These are phyloP conservation scores for Pichia sp. DNA, from an alignment of 1,139 yeast species.

Conservation along the genomic window DNA sequence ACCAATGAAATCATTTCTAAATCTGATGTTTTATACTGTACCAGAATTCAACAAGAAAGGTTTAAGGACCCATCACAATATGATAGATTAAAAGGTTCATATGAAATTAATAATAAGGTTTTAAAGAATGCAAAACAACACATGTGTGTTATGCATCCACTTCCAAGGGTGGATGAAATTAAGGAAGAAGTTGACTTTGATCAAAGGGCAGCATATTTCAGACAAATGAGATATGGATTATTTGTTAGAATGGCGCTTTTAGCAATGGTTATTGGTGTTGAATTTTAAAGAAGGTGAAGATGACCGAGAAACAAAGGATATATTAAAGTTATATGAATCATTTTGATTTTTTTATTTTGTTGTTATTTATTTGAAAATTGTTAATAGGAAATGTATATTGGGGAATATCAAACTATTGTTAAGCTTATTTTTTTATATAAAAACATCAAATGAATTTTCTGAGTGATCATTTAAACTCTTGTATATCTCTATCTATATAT, in stretches of 20 bases:
- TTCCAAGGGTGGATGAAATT: constrained; percentile 94
- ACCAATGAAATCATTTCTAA: constrained; percentile 78
- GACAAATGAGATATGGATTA: constrained; percentile 98
- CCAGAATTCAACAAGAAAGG: constrained; percentile 97
- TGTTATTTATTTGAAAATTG: not conserved
- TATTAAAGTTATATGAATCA: not conserved
- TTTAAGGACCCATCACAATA: constrained; percentile 71
- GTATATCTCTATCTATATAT: too few relatives aligned
- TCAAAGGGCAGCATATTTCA: constrained; percentile 97
- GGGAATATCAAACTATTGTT: constrained; percentile 16
- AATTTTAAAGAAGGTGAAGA: constrained; percentile 19
- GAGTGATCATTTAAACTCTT: too few relatives aligned
- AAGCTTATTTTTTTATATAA: not conserved
- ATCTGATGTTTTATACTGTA: constrained; percentile 94
- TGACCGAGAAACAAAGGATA: not conserved
- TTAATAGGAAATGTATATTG: constrained; percentile 13
- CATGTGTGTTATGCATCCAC: constrained; percentile 98
- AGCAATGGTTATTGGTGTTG: constrained; percentile 92
- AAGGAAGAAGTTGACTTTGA: constrained; percentile 98
- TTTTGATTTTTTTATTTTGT: too few relatives aligned
- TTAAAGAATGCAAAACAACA: constrained; percentile 91
- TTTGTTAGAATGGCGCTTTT: constrained; percentile 97
- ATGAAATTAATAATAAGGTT: constrained; percentile 87
- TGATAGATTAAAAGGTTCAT: constrained; percentile 83
- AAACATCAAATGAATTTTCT: not conserved